phyloP scores from a whole-genome alignment of 2,329 filamentous ascomycete species.

The Alternaria postmessia region DNA sequence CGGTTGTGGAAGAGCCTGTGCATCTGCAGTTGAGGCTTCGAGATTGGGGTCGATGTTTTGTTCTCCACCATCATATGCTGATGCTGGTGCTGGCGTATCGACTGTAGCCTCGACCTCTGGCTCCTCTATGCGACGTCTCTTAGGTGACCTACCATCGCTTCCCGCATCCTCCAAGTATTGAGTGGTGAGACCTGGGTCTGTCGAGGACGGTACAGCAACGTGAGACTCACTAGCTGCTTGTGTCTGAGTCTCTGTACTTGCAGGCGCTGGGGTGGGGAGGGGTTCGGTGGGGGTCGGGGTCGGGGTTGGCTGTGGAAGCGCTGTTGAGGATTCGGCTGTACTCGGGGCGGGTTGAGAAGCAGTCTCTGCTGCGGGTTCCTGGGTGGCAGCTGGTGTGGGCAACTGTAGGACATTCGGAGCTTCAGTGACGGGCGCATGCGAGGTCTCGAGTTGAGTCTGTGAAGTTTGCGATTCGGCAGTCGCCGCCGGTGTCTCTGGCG shows the following conservation, averaged over 20 bases:
- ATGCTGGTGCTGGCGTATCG: neutral
- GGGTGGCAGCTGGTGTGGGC: slow-evolving; percentile 38
- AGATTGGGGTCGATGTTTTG: neutral
- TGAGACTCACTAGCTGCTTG: neutral
- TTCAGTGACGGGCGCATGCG: slow-evolving; percentile 19
- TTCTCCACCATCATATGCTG: neutral
- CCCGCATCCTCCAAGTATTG: slow-evolving; percentile 19
- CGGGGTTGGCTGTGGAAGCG: neutral
- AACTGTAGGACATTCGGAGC: slow-evolving; percentile 24
- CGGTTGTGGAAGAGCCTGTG: slow-evolving; percentile 15
- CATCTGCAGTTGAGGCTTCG: neutral
- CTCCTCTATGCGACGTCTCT: slow-evolving; percentile 31
- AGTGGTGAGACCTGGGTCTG: slow-evolving; percentile 1
- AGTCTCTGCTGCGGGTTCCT: slow-evolving; percentile 23
- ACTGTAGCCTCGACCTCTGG: neutral
- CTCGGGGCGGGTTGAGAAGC: slow-evolving; percentile 9
- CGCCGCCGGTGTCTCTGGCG: slow-evolving; percentile 20
- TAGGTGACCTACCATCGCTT: slow-evolving; percentile 26
- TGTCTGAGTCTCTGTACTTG: neutral
- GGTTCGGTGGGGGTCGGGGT: neutral
- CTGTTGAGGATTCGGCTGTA: neutral
- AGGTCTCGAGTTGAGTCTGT: slow-evolving; percentile 15
- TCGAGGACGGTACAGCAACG: neutral
- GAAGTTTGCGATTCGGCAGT: slow-evolving; percentile 22
- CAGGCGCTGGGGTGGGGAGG: slow-evolving; percentile 4